Base-by-base conservation (phyloP, 805 yeast genomes). In the Hagleromyces aurorensis region DNA sequence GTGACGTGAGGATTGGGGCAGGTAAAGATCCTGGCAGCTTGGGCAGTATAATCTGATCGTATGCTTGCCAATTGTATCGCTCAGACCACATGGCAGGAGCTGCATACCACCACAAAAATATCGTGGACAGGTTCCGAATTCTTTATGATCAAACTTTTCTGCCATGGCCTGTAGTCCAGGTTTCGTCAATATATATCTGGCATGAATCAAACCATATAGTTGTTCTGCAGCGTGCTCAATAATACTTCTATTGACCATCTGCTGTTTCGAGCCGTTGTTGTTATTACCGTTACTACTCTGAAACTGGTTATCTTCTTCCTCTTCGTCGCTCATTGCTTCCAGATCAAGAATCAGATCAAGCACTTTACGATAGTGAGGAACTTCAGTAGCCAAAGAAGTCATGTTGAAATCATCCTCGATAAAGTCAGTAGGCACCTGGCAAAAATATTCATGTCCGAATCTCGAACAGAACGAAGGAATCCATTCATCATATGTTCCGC, bases 401-500 rank as follows among this genome's bases (percentile, higher is more conserved):
- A 91, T 67, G 53, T 91, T 91, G 67, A 91, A 91, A 44, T 91
- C 97, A 57, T 91, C 98, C 47, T 87, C 96, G 37, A 91, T 84
- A 57, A 86, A 91, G 28, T 85, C 96, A 27, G 82, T 85, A 1
- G 86, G 70, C 5, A 91, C 95, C 44, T 87, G 93, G 24, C 87
- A 94, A 56, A 86, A 86, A 55, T 78, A 89, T 51, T 91, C 93
- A 53, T 83, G 89, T 14, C 89, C 89, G 48, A 78, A 79, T 44
- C 74, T 63, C 26, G 79, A 70, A 51, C 93, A 81, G 56, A 78
- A 84, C 43, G 77, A 77, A 37, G 79, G 72, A 44, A 85, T 78
- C 95, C 94, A 86, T 25, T 85, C 75, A 35, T 76, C 80, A 33
- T 43, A 52, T 9, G 50, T 43, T 6, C 50, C 57, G 31, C 60